A percentile compares a stretch with the other conserved stretches of the same genome.
Conservation (phyloP, 2,329 filamentous ascomycete species). For the Fusarium marasasianum region DNA sequence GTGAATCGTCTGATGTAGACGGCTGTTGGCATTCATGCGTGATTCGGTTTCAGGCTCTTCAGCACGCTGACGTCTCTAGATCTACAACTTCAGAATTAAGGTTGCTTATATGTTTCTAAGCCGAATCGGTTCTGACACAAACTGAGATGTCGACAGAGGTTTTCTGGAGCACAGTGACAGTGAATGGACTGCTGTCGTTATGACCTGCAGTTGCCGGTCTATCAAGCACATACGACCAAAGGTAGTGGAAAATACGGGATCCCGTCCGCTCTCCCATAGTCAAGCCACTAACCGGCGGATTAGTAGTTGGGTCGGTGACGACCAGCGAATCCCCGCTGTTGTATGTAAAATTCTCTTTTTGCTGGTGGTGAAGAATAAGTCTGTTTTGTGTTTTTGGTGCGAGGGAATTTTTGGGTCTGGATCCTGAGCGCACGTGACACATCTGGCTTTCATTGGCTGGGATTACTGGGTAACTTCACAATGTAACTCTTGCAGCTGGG, state of each 20-base stretch:
- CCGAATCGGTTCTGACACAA: background rate
- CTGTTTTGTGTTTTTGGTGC: background rate
- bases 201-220: accelerated
- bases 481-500: background rate
- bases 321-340: conserved; percentile 23
- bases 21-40: background rate
- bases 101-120: background rate
- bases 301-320: conserved; percentile 21
- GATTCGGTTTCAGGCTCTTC: background rate
- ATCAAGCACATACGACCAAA: conserved; percentile 12
- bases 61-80: background rate
- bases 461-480: too few relatives aligned
- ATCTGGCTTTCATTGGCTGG: background rate
- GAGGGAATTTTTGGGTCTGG: background rate
- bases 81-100: background rate
- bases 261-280: conserved; percentile 18
- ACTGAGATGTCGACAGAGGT: background rate
- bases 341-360: conserved; percentile 2
- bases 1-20: background rate
- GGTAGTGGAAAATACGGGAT: conserved; percentile 15
- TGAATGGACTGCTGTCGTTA: accelerated
- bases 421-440: background rate
- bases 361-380: background rate
- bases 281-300: conserved; percentile 16
- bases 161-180: too few relatives aligned